Conservation (phyloP, 257 asterid species). For the Solanum neorickii region DNA sequence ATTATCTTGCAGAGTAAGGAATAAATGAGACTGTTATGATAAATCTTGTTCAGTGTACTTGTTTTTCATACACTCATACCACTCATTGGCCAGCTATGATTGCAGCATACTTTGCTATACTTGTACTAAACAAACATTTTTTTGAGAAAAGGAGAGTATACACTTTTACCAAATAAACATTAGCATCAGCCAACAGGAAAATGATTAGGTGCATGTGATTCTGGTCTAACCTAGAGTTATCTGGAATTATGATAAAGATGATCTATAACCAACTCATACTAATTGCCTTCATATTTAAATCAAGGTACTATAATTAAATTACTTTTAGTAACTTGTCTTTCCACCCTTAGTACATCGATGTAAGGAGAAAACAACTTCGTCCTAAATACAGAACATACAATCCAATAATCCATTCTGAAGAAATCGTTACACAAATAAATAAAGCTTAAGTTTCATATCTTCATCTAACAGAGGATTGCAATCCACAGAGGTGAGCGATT, state of each 20-base stretch:
- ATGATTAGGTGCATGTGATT: not conserved
- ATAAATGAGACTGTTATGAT: not conserved
- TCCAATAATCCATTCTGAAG: not conserved
- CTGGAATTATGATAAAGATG: not conserved
- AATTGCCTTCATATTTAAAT: not conserved
- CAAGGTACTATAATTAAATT: not conserved
- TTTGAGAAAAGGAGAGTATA: not conserved
- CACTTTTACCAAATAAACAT: not conserved
- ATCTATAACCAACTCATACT: not conserved
- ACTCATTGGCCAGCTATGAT: not conserved
- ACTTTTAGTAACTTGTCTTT: not conserved
- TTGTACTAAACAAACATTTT: not conserved
- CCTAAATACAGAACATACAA: not conserved
- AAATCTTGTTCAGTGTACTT: not conserved
- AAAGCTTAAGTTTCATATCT: not conserved
- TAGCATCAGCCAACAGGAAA: not conserved
- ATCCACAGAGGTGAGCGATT: not conserved
- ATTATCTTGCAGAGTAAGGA: not conserved
- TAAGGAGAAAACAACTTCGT: not conserved
- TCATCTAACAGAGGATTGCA: not conserved
- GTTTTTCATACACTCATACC: not conserved
- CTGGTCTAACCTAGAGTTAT: not conserved
- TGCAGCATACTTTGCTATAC: not conserved
- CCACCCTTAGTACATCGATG: not conserved
- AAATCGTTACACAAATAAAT: not conserved